These are phyloP conservation scores for Neopestalotiopsis sp. DNA, from an alignment of 2,329 filamentous ascomycete genomes.

Conservation along the genomic window DNA sequence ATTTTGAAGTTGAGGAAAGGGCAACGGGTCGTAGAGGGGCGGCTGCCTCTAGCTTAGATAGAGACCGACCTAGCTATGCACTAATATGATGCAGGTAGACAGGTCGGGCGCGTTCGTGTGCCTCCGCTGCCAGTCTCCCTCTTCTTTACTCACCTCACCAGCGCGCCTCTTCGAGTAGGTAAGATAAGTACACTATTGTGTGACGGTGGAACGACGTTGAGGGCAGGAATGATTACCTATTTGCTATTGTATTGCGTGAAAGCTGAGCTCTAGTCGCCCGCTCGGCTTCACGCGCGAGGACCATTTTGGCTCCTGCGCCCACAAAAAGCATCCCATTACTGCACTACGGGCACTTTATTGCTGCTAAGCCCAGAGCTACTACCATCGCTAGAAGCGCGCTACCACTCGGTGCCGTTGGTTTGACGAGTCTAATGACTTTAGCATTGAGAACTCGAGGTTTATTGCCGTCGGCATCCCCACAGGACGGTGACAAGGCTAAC, in stretches of 20 bases:
- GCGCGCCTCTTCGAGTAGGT: neutral
- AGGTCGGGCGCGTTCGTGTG: no score
- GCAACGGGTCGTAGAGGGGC: no score
- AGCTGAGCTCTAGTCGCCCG: neutral
- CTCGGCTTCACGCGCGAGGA: neutral
- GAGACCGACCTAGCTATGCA: no score
- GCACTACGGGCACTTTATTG: no score
- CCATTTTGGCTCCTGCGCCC: neutral
- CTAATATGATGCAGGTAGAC: no score
- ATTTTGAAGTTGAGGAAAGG: no score
- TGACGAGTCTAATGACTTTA: neutral
- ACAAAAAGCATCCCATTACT: neutral
- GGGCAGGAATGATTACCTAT: neutral
- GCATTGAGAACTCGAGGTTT: neutral
- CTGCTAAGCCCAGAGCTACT: no score
- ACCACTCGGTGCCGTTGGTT: neutral
- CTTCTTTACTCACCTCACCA: no score
- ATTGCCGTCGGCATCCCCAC: conserved; percentile 1
- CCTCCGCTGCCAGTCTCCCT: no score
- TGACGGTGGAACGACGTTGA: neutral
- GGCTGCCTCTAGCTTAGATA: no score
- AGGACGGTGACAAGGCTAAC: neutral
- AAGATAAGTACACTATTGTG: neutral
- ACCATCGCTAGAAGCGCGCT: neutral
- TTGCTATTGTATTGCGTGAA: neutral